Conservation (phyloP, 176 grass and related monocot species). For the Triticum dicoccoides region DNA sequence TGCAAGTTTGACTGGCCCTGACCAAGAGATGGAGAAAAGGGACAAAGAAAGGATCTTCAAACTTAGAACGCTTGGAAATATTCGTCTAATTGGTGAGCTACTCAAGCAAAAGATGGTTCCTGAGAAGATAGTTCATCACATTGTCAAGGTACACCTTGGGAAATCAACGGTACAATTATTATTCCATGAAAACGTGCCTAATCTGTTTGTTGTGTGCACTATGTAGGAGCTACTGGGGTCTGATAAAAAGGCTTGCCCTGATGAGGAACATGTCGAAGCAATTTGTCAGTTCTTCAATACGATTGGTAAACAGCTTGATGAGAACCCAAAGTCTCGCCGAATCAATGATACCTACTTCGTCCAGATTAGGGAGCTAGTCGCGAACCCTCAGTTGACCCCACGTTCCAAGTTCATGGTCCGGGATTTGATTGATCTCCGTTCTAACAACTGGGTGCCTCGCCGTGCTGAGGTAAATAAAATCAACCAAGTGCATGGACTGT, state of each 20-base stretch:
- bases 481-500: neutral
- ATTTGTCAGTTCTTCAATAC: constrained; percentile 95
- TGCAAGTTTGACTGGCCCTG: constrained; percentile 62
- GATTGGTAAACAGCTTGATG: constrained; percentile 90
- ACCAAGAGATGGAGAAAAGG: constrained; percentile 68
- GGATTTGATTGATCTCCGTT: constrained; percentile 67
- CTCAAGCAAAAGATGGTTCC: constrained; percentile 95
- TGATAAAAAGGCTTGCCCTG: constrained; percentile 74
- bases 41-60: constrained; percentile 72
- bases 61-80: constrained; percentile 80
- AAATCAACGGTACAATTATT: neutral
- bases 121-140: constrained; percentile 94
- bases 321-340: constrained; percentile 59
- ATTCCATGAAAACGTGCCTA: constrained; percentile 8
- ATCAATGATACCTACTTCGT: constrained; percentile 83
- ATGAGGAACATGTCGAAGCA: constrained; percentile 80
- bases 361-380: constrained; percentile 67
- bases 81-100: constrained; percentile 81
- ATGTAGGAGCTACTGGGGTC: constrained; percentile 60
- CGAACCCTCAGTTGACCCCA: constrained; percentile 58
- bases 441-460: constrained; percentile 87
- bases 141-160: constrained; percentile 67
- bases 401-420: constrained; percentile 79
- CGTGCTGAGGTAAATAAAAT: constrained; percentile 73
- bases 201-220: constrained; percentile 1